Conservation (phyloP, 176 grass and related monocot species). For the Bothriochloa decipiens region DNA sequence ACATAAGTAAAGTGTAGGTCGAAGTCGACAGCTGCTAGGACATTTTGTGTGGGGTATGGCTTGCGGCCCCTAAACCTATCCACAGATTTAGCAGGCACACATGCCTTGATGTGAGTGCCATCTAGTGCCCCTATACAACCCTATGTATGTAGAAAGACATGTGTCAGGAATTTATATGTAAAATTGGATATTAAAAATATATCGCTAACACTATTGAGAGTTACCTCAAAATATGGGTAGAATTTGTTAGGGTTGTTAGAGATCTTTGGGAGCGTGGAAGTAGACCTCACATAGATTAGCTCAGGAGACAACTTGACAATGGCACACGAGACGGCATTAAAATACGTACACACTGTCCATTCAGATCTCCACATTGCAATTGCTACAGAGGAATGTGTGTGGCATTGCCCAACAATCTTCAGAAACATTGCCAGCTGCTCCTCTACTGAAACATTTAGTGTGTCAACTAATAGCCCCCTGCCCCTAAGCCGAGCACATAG, state of each 20-base stretch:
- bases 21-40: no score
- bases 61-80: no score
- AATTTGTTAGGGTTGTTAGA: background rate
- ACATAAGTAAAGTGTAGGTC: no score
- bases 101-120: no score
- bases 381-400: background rate
- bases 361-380: background rate
- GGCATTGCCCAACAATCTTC: background rate
- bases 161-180: background rate
- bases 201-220: background rate
- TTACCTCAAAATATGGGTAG: conserved; percentile 1
- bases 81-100: no score
- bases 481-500: background rate
- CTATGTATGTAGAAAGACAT: background rate
- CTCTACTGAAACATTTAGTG: conserved; percentile 35
- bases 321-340: background rate
- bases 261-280: background rate
- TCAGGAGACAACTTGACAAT: background rate
- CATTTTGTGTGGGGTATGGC: no score
- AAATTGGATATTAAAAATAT: background rate
- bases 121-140: background rate
- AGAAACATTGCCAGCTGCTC: conserved; percentile 34
- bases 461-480: background rate
- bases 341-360: background rate
- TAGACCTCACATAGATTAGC: background rate